Base-by-base conservation (phyloP, 805 yeast genomes). In the Myxozyma nipponensis region DNA sequence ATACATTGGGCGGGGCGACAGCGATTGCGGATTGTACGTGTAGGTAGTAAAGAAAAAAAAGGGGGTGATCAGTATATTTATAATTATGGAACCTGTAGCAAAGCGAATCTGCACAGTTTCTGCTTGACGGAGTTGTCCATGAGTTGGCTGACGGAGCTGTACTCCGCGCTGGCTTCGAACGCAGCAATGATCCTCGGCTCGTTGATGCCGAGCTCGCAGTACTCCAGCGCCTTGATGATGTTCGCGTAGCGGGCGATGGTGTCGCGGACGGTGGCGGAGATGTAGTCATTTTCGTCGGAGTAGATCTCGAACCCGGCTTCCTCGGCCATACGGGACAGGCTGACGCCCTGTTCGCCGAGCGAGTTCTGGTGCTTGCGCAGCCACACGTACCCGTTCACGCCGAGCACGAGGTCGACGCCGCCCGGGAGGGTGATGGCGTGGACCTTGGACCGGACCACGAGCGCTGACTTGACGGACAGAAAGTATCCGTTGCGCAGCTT, bases 311-410 rank as follows among this genome's bases (percentile, higher is more conserved):
- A 83, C 1, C 96, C 84, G 25, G 95, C 83, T 63, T 90, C 96
- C 66, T 86, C 93, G 65, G 90, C 96, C 42, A 93, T 71, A 59
- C 95, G 76, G 39, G 61, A 60, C 28, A 58, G 57, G 26, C 60
- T 64, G 3, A 13, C 22, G 17, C n/a, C 50, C 19, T 63, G 56
- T 35, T 64, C 50, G 48, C 93, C 80, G 17, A 18, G 22, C 35
- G 37, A 10, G 9, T 40, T 25, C 2, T 52, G 44, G 36, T 61
- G 64, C 64, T 87, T 87, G 63, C 86, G 80, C 45, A 93, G 70
- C 98, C 98, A 93, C 41, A 93, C 78, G 64, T 77, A 91, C 3
- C 99, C 98, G 66, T 95, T 93, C 7, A 91, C 95, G 28, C 99
- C 98, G 39, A 95, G 71, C 43, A 93, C 88, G 42, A 85, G 76